phyloP scores from a whole-genome alignment of 2,329 filamentous ascomycete genomes.

The Saccharata proteae region DNA sequence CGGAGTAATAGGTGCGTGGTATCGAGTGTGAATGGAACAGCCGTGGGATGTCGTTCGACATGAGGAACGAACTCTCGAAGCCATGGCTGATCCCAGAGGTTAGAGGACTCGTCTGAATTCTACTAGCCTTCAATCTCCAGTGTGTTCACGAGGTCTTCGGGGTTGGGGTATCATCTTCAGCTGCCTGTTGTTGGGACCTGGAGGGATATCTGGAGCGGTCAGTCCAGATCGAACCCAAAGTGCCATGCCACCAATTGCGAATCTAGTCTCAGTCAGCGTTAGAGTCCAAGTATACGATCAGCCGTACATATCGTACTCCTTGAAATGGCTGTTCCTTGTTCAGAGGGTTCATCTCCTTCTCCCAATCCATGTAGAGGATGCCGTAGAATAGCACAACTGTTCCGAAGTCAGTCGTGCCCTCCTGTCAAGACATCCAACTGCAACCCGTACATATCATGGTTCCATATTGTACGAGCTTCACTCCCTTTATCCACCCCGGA shows the following conservation, averaged over 20 bases:
- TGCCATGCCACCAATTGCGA: conserved; percentile 14
- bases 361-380: conserved; percentile 50
- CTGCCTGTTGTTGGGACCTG: too few relatives aligned
- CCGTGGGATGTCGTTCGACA: too few relatives aligned
- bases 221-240: conserved; percentile 14
- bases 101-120: too few relatives aligned
- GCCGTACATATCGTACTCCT: conserved; percentile 7
- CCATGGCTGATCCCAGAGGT: too few relatives aligned
- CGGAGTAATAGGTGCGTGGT: too few relatives aligned
- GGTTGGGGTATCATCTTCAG: neutral
- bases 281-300: neutral
- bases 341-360: neutral
- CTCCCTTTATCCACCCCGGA: conserved; percentile 52
- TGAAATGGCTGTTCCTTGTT: conserved; percentile 10
- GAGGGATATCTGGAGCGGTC: neutral
- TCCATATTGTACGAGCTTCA: conserved; percentile 53
- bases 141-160: too few relatives aligned
- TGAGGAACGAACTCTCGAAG: too few relatives aligned
- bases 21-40: too few relatives aligned
- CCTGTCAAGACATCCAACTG: conserved; percentile 13
- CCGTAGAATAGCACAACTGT: conserved; percentile 44
- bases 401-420: conserved; percentile 14
- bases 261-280: conserved; percentile 10
- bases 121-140: too few relatives aligned
- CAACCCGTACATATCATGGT: conserved; percentile 42